Conservation (phyloP, 306 rosid species). For the Vigna hirtella region DNA sequence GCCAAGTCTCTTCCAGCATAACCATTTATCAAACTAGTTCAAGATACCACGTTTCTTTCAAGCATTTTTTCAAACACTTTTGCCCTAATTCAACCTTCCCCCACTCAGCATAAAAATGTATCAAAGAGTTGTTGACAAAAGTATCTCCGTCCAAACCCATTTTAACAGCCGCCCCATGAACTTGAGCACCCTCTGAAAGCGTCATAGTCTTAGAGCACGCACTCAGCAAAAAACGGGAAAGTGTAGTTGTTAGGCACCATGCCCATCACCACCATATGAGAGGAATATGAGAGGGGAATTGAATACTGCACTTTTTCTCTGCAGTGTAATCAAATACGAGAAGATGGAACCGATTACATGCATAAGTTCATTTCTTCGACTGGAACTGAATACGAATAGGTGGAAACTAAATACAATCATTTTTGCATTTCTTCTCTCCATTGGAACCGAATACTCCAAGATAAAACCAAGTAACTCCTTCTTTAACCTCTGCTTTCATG, state of each 20-base stretch:
- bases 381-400: too few species aligned
- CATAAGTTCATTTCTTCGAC: too few species aligned
- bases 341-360: too few species aligned
- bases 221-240: slow-evolving; percentile 67
- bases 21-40: slow-evolving; percentile 90
- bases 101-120: slow-evolving; percentile 67
- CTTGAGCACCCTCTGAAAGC: slow-evolving; percentile 63
- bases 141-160: slow-evolving; percentile 69
- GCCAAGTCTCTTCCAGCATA: slow-evolving; percentile 57
- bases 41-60: slow-evolving; percentile 80
- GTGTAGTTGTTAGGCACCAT: slow-evolving; percentile 74
- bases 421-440: too few species aligned
- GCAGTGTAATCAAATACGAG: too few species aligned
- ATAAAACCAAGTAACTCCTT: too few species aligned
- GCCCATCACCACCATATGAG: slow-evolving; percentile 57
- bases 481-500: too few species aligned
- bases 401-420: too few species aligned
- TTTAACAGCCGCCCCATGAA: slow-evolving; percentile 66
- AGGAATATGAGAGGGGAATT: too few species aligned
- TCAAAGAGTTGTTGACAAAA: slow-evolving; percentile 69
- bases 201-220: slow-evolving; percentile 66
- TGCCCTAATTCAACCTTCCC: slow-evolving; percentile 58
- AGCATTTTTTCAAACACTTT: slow-evolving; percentile 75
- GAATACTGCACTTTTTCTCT: too few species aligned
- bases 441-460: too few species aligned